Conservation (phyloP, 805 yeast genomes). For the Candida namnaoensis region DNA sequence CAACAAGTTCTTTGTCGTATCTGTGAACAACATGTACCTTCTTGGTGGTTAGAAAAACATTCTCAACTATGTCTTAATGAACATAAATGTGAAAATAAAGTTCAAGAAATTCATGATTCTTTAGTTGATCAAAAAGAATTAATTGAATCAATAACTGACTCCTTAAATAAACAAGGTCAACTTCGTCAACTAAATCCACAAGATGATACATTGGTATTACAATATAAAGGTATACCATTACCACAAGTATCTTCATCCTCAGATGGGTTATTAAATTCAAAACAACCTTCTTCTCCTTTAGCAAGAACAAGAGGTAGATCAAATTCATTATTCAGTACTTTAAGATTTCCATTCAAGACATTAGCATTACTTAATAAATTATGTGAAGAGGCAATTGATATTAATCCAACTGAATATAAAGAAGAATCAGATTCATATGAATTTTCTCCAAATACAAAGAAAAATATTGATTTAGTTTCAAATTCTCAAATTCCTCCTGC, state of each 20-base stretch:
- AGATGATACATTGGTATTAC: slow-evolving; percentile 12
- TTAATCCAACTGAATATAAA: slow-evolving; percentile 62
- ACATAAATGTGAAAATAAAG: slow-evolving; percentile 71
- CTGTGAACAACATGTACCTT: slow-evolving; percentile 85
- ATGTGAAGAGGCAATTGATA: slow-evolving; percentile 65
- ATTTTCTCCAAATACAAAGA: slow-evolving; percentile 54
- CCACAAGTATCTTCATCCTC: slow-evolving; percentile 18
- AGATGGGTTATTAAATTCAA: slow-evolving; percentile 4
- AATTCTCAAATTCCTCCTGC: slow-evolving; percentile 35
- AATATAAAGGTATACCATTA: slow-evolving; percentile 53
- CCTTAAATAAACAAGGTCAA: slow-evolving; percentile 15
- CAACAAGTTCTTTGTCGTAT: slow-evolving; percentile 79
- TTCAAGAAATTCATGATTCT: slow-evolving; percentile 67
- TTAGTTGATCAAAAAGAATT: slow-evolving; percentile 60
- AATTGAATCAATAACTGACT: slow-evolving; percentile 28
- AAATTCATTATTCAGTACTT: slow-evolving; percentile 29
- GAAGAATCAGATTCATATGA: slow-evolving; percentile 16
- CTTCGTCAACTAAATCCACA: slow-evolving; percentile 9
- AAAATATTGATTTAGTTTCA: slow-evolving; percentile 38
- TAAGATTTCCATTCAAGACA: slow-evolving; percentile 55
- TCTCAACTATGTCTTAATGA: slow-evolving; percentile 82
- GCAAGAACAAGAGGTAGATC: slow-evolving; percentile 27
- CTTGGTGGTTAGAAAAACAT: slow-evolving; percentile 95
- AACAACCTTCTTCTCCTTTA: slow-evolving; percentile 9
- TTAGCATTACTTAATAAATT: slow-evolving; percentile 49